These are phyloP conservation scores for Torrubiellomyces zombiae DNA, from an alignment of 2,329 filamentous ascomycete species.

Conservation along the genomic window DNA sequence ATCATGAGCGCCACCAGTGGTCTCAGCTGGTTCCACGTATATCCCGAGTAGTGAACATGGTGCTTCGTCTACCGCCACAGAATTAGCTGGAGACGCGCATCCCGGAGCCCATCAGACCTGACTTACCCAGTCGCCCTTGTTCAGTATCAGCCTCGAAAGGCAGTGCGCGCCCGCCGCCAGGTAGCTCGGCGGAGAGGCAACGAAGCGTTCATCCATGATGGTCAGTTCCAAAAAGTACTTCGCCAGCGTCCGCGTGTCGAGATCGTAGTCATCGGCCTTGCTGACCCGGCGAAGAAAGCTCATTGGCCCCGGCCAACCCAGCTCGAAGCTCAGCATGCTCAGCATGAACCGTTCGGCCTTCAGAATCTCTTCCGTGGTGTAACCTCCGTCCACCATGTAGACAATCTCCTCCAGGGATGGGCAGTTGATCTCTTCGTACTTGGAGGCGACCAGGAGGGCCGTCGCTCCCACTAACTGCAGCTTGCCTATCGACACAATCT, in stretches of 20 bases:
- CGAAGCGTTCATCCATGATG: slow-evolving; percentile 95
- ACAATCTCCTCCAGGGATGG: slow-evolving; percentile 90
- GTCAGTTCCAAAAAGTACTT: slow-evolving; percentile 97
- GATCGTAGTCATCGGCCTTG: slow-evolving; percentile 95
- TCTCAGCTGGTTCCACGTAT: slow-evolving; percentile 72
- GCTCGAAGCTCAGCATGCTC: slow-evolving; percentile 85
- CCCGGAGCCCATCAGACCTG: no score
- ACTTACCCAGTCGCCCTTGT: slow-evolving; percentile 85
- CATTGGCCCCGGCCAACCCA: slow-evolving; percentile 98
- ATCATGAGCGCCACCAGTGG: slow-evolving; percentile 62
- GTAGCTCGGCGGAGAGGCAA: slow-evolving; percentile 80
- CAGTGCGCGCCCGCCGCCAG: slow-evolving; percentile 85
- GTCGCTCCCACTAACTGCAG: slow-evolving; percentile 92
- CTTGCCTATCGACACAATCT: slow-evolving; percentile 88
- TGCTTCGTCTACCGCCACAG: slow-evolving; percentile 42
- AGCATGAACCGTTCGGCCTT: slow-evolving; percentile 98
- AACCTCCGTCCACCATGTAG: slow-evolving; percentile 94
- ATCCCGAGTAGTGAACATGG: slow-evolving; percentile 86
- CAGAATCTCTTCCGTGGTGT: slow-evolving; percentile 77
- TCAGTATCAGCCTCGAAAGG: slow-evolving; percentile 71
- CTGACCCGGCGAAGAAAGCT: slow-evolving; percentile 92
- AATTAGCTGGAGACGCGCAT: no score
- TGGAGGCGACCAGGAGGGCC: slow-evolving; percentile 86
- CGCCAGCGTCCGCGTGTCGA: slow-evolving; percentile 84
- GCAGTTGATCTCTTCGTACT: slow-evolving; percentile 98